A percentile compares a stretch with the other conserved stretches of the same genome.
These are phyloP conservation scores for Amylocarpus encephaloides DNA, from an alignment of 2,329 filamentous ascomycete species.

Conservation along the genomic window DNA sequence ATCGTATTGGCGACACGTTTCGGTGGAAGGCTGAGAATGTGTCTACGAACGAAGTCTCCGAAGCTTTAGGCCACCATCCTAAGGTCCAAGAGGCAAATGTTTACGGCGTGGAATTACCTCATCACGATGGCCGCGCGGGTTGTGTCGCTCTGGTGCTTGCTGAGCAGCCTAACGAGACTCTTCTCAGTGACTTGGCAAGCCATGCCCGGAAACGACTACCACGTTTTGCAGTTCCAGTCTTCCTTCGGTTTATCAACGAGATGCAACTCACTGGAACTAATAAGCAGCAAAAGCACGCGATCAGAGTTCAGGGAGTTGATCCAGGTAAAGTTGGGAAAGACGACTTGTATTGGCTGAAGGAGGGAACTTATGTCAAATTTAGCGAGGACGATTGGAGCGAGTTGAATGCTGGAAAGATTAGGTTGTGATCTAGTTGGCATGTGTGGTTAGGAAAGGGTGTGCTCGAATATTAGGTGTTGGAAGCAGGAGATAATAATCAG, in stretches of 20 bases:
- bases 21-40: constrained; percentile 82
- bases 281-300: constrained; percentile 75
- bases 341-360: constrained; percentile 51
- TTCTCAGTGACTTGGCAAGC: constrained; percentile 53
- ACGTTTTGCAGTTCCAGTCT: constrained; percentile 69
- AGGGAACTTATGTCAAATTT: constrained; percentile 63
- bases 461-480: no score
- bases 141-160: constrained; percentile 66
- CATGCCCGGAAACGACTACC: constrained; percentile 57
- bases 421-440: constrained; percentile 15
- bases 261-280: constrained; percentile 73
- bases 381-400: constrained; percentile 59
- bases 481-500: no score
- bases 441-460: not conserved
- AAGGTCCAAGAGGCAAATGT: constrained; percentile 74
- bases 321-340: constrained; percentile 46
- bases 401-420: constrained; percentile 62
- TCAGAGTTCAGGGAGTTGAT: constrained; percentile 70
- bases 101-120: constrained; percentile 72
- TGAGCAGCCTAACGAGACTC: constrained; percentile 38
- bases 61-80: constrained; percentile 62
- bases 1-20: constrained; percentile 73
- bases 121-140: constrained; percentile 78
- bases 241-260: constrained; percentile 58
- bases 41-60: constrained; percentile 74